A percentile compares a stretch with the other conserved stretches of the same genome.
These are phyloP conservation scores for Rutidosis leptorrhynchoides DNA, from an alignment of 129 eudicot genomes.

Conservation along the genomic window DNA sequence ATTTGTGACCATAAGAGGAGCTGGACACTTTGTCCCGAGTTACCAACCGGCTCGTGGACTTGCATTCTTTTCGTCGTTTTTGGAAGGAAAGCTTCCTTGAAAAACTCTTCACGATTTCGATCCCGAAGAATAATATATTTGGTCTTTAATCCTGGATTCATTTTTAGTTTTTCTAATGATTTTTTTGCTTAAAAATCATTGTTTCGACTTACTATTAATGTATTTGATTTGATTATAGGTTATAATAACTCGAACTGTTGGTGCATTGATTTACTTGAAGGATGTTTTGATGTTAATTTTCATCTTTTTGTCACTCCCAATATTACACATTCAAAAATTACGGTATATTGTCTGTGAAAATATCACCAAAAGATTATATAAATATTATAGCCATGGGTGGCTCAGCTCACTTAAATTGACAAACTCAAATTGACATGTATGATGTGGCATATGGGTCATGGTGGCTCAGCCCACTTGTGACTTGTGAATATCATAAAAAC, in stretches of 20 bases:
- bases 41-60: constrained; percentile 58
- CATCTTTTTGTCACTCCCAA: neutral
- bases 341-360: neutral
- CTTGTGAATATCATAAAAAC: neutral
- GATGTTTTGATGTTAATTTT: constrained; percentile 8
- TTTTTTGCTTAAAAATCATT: neutral
- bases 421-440: neutral
- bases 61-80: constrained; percentile 45
- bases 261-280: neutral
- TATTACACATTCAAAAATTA: neutral
- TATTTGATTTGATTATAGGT: constrained; percentile 5
- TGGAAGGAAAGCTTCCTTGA: constrained; percentile 52
- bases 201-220: constrained; percentile 7
- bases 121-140: neutral
- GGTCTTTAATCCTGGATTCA: neutral
- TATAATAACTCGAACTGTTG: neutral
- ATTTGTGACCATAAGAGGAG: constrained; percentile 54
- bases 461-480: neutral
- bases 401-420: no score
- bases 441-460: neutral
- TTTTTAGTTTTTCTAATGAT: neutral
- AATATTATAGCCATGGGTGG: neutral
- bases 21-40: constrained; percentile 67
- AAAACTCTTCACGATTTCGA: neutral
- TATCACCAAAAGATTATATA: no score